phyloP scores from a whole-genome alignment of 2,329 filamentous ascomycete genomes.

The Sarocladium brachiariae region DNA sequence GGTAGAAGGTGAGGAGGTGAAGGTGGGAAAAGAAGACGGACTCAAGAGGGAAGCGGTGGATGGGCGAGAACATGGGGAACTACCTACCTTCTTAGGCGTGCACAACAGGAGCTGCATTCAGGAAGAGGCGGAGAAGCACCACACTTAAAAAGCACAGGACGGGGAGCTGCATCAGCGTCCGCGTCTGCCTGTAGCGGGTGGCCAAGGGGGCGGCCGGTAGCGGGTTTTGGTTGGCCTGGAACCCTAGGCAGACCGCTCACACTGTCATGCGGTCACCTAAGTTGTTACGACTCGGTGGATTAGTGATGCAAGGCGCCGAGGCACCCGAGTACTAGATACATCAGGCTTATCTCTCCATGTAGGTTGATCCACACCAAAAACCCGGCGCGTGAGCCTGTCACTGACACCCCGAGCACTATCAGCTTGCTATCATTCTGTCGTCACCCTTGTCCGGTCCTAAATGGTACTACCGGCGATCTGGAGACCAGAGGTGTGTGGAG shows the following conservation, averaged over 20 bases:
- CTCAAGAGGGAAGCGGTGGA: conserved; percentile 9
- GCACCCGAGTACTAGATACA: not conserved
- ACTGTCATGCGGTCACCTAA: not conserved
- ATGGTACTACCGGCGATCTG: conserved; percentile 2
- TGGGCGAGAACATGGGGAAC: conserved; percentile 2
- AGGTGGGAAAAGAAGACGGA: conserved; percentile 8
- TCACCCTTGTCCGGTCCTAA: not conserved
- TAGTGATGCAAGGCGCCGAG: not conserved
- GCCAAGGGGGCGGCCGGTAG: not conserved
- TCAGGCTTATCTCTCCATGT: not conserved
- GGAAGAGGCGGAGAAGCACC: conserved; percentile 4
- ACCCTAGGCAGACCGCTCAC: not conserved
- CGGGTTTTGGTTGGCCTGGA: not conserved
- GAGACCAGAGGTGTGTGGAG: not conserved
- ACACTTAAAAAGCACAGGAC: not conserved
- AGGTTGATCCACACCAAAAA: not conserved
- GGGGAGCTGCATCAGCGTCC: conserved; percentile 1
- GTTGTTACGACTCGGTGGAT: not conserved
- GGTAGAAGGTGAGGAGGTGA: conserved; percentile 4
- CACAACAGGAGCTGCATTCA: not conserved
- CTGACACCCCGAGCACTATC: conserved; percentile 1
- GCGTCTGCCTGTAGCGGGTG: conserved; percentile 7
- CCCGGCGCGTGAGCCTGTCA: not conserved
- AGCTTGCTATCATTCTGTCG: conserved; percentile 1
- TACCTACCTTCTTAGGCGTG: not conserved